These are phyloP conservation scores for Acer saccharum DNA, from an alignment of 345 rosid genomes.

Conservation along the genomic window DNA sequence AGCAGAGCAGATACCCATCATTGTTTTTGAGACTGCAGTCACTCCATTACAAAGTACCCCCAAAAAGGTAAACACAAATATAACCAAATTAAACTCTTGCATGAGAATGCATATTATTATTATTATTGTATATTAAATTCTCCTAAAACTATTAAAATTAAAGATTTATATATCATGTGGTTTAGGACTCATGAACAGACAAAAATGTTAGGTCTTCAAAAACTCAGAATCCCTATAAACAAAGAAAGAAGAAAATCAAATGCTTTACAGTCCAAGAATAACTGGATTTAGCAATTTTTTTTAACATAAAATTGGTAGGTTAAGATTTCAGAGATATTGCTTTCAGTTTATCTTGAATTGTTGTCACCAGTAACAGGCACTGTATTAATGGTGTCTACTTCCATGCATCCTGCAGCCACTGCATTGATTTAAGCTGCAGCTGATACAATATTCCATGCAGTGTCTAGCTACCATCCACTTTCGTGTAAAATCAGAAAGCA, in stretches of 20 bases:
- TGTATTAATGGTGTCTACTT: slow-evolving; percentile 37
- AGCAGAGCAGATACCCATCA: slow-evolving; percentile 22
- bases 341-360: slow-evolving; percentile 33
- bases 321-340: slow-evolving; percentile 27
- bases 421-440: slow-evolving; percentile 34
- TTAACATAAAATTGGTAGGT: slow-evolving; percentile 24
- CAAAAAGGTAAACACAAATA: neutral
- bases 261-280: neutral
- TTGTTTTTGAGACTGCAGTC: slow-evolving; percentile 36
- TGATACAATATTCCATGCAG: slow-evolving; percentile 40
- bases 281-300: neutral
- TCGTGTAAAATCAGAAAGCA: slow-evolving; percentile 21
- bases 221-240: neutral
- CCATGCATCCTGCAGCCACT: slow-evolving; percentile 34
- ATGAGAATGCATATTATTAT: neutral
- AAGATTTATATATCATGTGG: neutral
- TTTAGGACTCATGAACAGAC: neutral
- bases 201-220: neutral
- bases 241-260: neutral
- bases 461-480: slow-evolving; percentile 17
- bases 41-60: slow-evolving; percentile 24
- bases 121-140: neutral
- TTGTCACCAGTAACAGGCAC: slow-evolving; percentile 28
- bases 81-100: slow-evolving; percentile 12
- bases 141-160: neutral